Percentiles rank a stretch among this genome's conserved stretches.
Evolutionary conservation across 805 yeast genomes (phyloP).

Genomic region (Wickerhamiella siamensis): DNA sequence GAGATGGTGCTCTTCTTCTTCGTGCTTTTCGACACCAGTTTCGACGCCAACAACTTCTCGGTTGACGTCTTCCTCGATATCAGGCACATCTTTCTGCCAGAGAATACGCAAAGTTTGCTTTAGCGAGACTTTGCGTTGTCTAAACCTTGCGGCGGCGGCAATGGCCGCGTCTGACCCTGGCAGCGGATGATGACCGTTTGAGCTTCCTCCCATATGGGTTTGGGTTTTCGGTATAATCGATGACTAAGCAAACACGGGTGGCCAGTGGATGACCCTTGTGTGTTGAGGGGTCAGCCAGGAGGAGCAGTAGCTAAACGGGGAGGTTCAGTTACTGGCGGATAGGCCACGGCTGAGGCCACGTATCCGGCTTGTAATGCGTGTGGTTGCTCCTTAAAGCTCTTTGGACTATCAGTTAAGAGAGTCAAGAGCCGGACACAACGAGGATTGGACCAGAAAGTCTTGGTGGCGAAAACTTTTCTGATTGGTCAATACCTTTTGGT

Average conservation of each 20-base stretch:
- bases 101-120: constrained; percentile 72
- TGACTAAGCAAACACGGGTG: background rate
- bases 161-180: constrained; percentile 24
- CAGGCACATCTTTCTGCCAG: constrained; percentile 67
- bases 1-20: constrained; percentile 92
- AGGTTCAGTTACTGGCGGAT: too few relatives aligned
- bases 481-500: background rate
- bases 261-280: too few relatives aligned
- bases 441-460: background rate
- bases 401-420: background rate
- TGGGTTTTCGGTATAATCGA: too few relatives aligned
- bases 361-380: too few relatives aligned
- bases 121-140: constrained; percentile 89
- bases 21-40: constrained; percentile 96
- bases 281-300: too few relatives aligned
- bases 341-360: too few relatives aligned
- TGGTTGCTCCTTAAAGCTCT: background rate
- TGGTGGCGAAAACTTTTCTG: background rate
- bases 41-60: constrained; percentile 82
- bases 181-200: background rate
- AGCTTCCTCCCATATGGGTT: background rate
- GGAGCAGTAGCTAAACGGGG: too few relatives aligned
- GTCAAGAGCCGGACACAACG: background rate
- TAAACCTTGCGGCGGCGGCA: constrained; percentile 45
- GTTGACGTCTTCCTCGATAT: constrained; percentile 62